A percentile compares a stretch with the other conserved stretches of the same genome.
Conservation (phyloP, 306 rosid genomes). For the Ochetophila trinervis region DNA sequence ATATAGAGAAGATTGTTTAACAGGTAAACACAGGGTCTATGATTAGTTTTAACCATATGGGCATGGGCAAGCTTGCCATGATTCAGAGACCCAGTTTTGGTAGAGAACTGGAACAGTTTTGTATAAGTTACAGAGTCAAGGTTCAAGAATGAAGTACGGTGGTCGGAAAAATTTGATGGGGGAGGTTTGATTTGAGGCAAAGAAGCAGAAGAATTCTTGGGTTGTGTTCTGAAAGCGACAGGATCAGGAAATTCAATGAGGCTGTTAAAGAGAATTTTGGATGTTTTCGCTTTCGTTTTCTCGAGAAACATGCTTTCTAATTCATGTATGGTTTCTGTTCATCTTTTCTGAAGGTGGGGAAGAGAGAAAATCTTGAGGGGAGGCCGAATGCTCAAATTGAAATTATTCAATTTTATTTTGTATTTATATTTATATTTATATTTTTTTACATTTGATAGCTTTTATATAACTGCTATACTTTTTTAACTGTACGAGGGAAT, state of each 20-base stretch:
- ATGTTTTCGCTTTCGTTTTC: slow-evolving; percentile 3
- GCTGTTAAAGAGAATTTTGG: background rate
- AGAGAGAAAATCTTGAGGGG: too few relatives aligned
- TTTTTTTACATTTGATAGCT: too few relatives aligned
- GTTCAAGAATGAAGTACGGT: slow-evolving; percentile 6
- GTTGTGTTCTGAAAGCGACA: slow-evolving; percentile 9
- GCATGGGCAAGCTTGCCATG: slow-evolving; percentile 40
- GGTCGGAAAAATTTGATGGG: slow-evolving; percentile 1
- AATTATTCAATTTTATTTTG: too few relatives aligned
- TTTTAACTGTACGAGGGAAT: too few relatives aligned
- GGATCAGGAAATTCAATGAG: slow-evolving; percentile 1
- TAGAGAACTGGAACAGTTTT: slow-evolving; percentile 30
- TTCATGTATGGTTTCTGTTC: too few relatives aligned
- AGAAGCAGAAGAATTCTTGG: slow-evolving; percentile 8
- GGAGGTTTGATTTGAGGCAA: background rate
- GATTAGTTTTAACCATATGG: slow-evolving; percentile 31
- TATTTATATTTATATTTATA: too few relatives aligned
- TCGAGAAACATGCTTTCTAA: slow-evolving; percentile 1
- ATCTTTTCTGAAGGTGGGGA: too few relatives aligned
- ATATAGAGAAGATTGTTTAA: slow-evolving; percentile 37
- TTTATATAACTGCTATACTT: too few relatives aligned
- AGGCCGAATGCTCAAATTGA: too few relatives aligned
- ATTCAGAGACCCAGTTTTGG: slow-evolving; percentile 21
- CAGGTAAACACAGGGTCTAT: slow-evolving; percentile 33
- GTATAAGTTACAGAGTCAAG: slow-evolving; percentile 31